phyloP scores from a whole-genome alignment of 2,329 filamentous ascomycete genomes.

The Furcasterigmium sp. region DNA sequence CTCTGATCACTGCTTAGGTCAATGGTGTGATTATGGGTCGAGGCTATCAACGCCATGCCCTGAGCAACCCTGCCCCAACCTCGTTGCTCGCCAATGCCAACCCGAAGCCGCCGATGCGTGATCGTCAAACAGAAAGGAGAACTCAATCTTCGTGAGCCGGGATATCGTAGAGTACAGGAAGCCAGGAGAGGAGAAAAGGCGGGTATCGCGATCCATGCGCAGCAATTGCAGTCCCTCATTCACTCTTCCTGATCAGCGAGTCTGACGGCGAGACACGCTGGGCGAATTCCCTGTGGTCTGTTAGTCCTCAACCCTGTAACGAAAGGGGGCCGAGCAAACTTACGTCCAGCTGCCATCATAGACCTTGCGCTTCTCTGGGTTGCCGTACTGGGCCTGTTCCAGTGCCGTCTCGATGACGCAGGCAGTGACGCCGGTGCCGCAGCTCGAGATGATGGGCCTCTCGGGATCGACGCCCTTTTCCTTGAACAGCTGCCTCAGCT shows the following conservation, averaged over 20 bases:
- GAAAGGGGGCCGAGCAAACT: too few species aligned
- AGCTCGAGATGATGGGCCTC: slow-evolving; percentile 80
- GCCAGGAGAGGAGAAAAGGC: slow-evolving; percentile 12
- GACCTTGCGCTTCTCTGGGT: slow-evolving; percentile 61
- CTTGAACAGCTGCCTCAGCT: slow-evolving; percentile 72
- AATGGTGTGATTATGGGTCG: slow-evolving; percentile 2
- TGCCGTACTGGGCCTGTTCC: slow-evolving; percentile 69
- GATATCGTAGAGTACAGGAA: slow-evolving; percentile 12
- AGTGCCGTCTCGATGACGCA: slow-evolving; percentile 86
- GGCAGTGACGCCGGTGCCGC: slow-evolving; percentile 91
- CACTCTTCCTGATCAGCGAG: slow-evolving; percentile 54
- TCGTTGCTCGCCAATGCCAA: slow-evolving; percentile 4
- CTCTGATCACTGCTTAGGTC: background rate
- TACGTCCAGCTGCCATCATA: slow-evolving; percentile 99
- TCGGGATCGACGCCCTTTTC: slow-evolving; percentile 72
- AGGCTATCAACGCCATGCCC: slow-evolving; percentile 10
- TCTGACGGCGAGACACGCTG: slow-evolving; percentile 58
- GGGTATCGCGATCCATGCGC: slow-evolving; percentile 13
- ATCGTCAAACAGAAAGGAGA: slow-evolving; percentile 8
- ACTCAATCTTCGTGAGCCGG: slow-evolving; percentile 6
- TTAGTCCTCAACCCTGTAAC: too few species aligned
- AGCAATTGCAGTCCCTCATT: slow-evolving; percentile 15
- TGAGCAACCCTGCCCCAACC: background rate
- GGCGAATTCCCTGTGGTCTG: slow-evolving; percentile 54
- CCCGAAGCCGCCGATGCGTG: slow-evolving; percentile 8